Evolutionary conservation across 1,139 yeast genomes (phyloP), one percentile per base, ranked within the genome.

Genomic region (Saccharomyces uvarum): DNA sequence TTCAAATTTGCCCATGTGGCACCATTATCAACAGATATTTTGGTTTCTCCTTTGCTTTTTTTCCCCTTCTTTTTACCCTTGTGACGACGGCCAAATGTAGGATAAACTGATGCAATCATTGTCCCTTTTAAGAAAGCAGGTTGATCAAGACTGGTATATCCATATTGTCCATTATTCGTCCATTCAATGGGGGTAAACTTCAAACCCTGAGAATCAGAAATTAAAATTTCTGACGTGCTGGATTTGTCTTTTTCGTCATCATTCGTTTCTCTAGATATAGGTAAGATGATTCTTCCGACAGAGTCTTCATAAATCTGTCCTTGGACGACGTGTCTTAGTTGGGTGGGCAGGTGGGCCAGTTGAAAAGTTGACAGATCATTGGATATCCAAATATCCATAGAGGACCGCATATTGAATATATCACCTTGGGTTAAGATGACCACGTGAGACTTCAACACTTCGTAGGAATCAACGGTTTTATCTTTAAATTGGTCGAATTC

Each of bases 1-100:
- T 70, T 74, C 54, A 86, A 66, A 13, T 72, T 71, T 3, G 70
- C 60, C 91, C 91, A 86, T 21, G 78, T 74, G 51, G 73, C 68
- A 16, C 91, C 91, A 63, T 82, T 84, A 62, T 86, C 82, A 60
- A 79, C 77, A 0, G 89, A 76, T 51, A 81, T 77, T 59, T 68
- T 72, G 3, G 81, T 66, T 54, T 9, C 3, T 24, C 13, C 19
- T 2, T 46, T 38, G 11, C n/a, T 38, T 9, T 11, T 42, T 24
- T 16, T 24, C 31, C 14, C 8, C 4, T 41, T 47, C 28, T 41
- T 19, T 19, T 2, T 19, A 19, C 33, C 16, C 2, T 32, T 24
- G 14, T 31, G 16, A 4, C 24, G 16, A 4, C 24, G 29, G 11
- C 28, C 13, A 38, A 8, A 7, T 11, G 8, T 3, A 21, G 49